A percentile compares a stretch with the other conserved stretches of the same genome.
Conservation (phyloP, 495 filamentous ascomycete species). For the Xylaria acuta region DNA sequence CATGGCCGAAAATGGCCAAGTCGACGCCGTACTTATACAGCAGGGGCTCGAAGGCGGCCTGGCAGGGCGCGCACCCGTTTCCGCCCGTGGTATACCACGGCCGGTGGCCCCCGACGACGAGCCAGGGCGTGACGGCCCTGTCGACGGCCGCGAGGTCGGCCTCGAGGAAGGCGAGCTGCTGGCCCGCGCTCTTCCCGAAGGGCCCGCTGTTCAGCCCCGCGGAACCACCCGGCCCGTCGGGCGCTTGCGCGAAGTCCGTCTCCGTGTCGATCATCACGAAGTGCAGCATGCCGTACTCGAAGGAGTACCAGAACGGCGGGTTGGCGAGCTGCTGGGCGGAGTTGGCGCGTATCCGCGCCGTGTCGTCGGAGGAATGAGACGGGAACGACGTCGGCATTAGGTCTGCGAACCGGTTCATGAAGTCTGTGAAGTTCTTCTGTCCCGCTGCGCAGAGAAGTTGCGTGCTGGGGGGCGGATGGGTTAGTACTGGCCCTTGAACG, state of each 20-base stretch:
- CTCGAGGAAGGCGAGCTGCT: slow-evolving; percentile 55
- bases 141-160: slow-evolving; percentile 56
- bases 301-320: slow-evolving; percentile 70
- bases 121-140: slow-evolving; percentile 60
- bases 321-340: slow-evolving; percentile 57
- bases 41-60: slow-evolving; percentile 63
- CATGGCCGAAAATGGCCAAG: slow-evolving; percentile 66
- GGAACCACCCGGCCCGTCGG: slow-evolving; percentile 52
- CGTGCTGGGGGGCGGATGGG: slow-evolving; percentile 32
- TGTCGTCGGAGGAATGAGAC: slow-evolving; percentile 50
- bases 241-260: slow-evolving; percentile 57
- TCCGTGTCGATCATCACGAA: slow-evolving; percentile 64
- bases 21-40: slow-evolving; percentile 67
- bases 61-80: slow-evolving; percentile 58
- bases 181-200: slow-evolving; percentile 48
- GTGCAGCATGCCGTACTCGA: slow-evolving; percentile 68
- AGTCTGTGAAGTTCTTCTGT: slow-evolving; percentile 68
- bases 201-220: slow-evolving; percentile 57
- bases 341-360: slow-evolving; percentile 53
- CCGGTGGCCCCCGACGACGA: slow-evolving; percentile 65
- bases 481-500: not conserved
- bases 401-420: slow-evolving; percentile 60
- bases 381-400: slow-evolving; percentile 57
- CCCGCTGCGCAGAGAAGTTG: slow-evolving; percentile 58
- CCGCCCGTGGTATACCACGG: slow-evolving; percentile 62